Evolutionary conservation across 441 rosid genomes (phyloP), one percentile per base, ranked within the genome.

Genomic region (Populus tomentosa): DNA sequence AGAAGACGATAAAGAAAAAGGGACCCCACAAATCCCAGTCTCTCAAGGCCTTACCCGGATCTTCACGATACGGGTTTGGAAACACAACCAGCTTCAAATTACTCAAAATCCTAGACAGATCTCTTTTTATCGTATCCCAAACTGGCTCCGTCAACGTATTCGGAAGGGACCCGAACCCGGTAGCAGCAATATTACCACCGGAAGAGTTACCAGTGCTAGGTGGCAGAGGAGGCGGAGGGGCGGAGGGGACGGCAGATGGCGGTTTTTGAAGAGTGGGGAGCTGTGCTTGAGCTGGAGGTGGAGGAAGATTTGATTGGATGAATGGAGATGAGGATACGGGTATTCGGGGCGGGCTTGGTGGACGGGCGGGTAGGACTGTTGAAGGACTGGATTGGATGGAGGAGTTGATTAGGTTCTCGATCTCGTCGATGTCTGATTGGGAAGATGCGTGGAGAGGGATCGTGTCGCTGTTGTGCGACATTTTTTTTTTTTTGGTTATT

Each of bases 1-100:
- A 78, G 79, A 94, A 94, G 36, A 97, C 98, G 33, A 97, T 92
- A 75, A 94, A 94, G 91, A 96, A 96, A 80, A 94, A 94, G 0
- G 98, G 99, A 0, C 99, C 97, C 97, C 99, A 94, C 0, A 96
- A 91, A 90, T 94, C 99, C 99, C 98, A 96, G 86, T 96, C 98
- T 79, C 98, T 84, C 77, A 94, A 82, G 1, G 98, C 98, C 86
- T 93, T 92, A 24, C 98, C 98, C 0, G 98, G 98, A 87, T 96
- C 97, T 28, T 95, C 98, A 20, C 98, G 87, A 65, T 80, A 89
- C 13, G 98, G 98, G 76, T 94, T 96, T 0, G 99, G 98, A 66
- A 96, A 91, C 76, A 96, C 99, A 46, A 93, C 98, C 69, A 96
- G 93, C 93, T 94, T 96, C 89, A 96, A 77, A 82, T 94, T 94